phyloP scores from a whole-genome alignment of 306 rosid genomes.

The Quercus bicolor region DNA sequence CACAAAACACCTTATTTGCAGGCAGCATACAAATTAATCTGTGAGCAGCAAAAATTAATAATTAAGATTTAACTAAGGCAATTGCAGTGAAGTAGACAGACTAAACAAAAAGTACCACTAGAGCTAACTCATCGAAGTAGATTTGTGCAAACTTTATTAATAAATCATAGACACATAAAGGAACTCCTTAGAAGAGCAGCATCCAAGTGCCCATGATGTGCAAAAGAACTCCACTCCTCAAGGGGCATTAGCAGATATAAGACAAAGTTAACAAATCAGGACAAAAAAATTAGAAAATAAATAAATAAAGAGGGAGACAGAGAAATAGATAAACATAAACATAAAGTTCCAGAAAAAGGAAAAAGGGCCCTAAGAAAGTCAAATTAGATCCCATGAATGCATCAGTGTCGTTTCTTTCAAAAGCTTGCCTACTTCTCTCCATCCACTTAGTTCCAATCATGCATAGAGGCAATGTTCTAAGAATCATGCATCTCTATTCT shows the following conservation, averaged over 20 bases:
- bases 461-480: not conserved
- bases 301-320: too few relatives aligned
- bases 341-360: not conserved
- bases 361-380: not conserved
- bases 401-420: not conserved
- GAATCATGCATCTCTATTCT: not conserved
- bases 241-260: not conserved
- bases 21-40: conserved; percentile 14
- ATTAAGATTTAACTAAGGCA: not conserved
- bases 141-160: not conserved
- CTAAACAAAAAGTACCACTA: not conserved
- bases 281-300: not conserved
- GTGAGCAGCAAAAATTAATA: not conserved
- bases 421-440: not conserved
- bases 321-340: too few relatives aligned
- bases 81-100: conserved; percentile 3
- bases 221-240: not conserved
- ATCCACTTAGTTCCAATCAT: not conserved
- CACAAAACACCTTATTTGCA: conserved; percentile 18
- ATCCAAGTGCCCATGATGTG: not conserved
- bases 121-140: not conserved
- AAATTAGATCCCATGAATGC: not conserved
- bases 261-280: not conserved
- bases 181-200: not conserved
- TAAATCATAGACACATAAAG: not conserved